Conservation (phyloP, 2,329 filamentous ascomycete genomes). For the Monilinia polystroma region DNA sequence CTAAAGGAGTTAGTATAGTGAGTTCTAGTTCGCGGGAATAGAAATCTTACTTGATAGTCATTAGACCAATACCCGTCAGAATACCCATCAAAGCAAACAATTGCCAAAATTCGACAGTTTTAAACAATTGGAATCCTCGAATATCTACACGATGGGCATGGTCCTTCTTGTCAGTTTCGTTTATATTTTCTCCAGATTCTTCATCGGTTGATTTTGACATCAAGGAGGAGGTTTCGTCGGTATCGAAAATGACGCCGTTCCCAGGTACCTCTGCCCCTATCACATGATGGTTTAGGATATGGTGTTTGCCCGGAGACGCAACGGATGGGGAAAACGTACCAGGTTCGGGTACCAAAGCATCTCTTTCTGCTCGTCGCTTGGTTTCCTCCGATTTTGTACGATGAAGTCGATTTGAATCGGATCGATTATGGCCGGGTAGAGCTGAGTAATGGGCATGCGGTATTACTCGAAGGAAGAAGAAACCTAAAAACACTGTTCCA, state of each 20-base stretch:
- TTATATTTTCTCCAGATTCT: conserved; percentile 49
- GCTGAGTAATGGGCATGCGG: conserved; percentile 52
- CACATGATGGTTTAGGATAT: conserved; percentile 38
- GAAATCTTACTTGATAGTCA: conserved; percentile 93
- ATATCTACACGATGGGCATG: conserved; percentile 85
- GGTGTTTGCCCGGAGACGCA: conserved; percentile 37
- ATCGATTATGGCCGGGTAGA: conserved; percentile 42
- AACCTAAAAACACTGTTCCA: conserved; percentile 69
- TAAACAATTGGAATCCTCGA: conserved; percentile 74
- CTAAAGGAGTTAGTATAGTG: conserved; percentile 46
- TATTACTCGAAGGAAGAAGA: conserved; percentile 81
- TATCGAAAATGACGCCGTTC: conserved; percentile 41
- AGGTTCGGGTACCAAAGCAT: conserved; percentile 52
- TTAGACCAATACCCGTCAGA: conserved; percentile 89
- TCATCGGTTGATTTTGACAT: conserved; percentile 57
- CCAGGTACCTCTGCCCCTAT: conserved; percentile 37
- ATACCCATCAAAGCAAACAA: conserved; percentile 84
- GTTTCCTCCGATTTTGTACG: conserved; percentile 49
- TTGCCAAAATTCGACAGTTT: conserved; percentile 82
- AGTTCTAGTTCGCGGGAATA: background rate
- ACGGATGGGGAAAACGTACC: conserved; percentile 56
- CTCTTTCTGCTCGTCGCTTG: conserved; percentile 43
- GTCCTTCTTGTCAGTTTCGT: conserved; percentile 57
- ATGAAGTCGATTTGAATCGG: conserved; percentile 42
- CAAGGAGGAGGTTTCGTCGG: conserved; percentile 78